phyloP scores from a whole-genome alignment of 768 basidiomycete species.

The Podaxis sp. region DNA sequence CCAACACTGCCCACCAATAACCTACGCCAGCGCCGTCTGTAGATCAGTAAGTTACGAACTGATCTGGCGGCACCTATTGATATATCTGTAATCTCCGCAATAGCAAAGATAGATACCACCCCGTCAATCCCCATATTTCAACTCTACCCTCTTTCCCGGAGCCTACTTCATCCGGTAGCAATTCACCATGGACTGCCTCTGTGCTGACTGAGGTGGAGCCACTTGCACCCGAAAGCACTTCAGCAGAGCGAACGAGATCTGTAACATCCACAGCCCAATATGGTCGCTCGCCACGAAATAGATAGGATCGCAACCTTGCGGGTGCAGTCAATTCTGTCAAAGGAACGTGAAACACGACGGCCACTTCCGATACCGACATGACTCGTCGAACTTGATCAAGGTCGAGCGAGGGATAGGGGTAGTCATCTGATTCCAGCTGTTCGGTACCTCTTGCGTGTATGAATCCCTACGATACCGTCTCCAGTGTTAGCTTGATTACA shows the following conservation, averaged over 20 bases:
- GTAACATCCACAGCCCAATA: conserved; percentile 73
- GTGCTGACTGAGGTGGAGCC: conserved; percentile 22
- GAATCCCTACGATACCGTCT: conserved; percentile 36
- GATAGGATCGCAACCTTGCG: conserved; percentile 44
- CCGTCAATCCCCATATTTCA: conserved; percentile 83
- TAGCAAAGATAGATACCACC: conserved; percentile 73
- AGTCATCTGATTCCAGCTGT: conserved; percentile 29
- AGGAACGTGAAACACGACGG: conserved; percentile 70
- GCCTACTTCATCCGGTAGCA: conserved; percentile 37
- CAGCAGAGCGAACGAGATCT: conserved; percentile 43
- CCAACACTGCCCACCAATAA: neutral
- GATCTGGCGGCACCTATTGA: conserved; percentile 26
- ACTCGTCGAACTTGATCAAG: conserved; percentile 43
- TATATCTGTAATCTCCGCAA: conserved; percentile 57
- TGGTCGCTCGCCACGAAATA: conserved; percentile 56
- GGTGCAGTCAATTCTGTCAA: conserved; percentile 49
- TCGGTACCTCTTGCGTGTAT: conserved; percentile 26
- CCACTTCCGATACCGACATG: conserved; percentile 64
- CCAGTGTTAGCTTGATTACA: neutral
- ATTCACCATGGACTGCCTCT: conserved; percentile 22
- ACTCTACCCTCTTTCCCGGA: conserved; percentile 45
- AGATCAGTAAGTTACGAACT: conserved; percentile 10
- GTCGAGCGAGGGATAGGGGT: conserved; percentile 61
- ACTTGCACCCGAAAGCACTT: conserved; percentile 29
- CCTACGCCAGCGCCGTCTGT: conserved; percentile 12